These are phyloP conservation scores for Pichia sp. DNA, from an alignment of 1,139 yeast species.

Conservation along the genomic window DNA sequence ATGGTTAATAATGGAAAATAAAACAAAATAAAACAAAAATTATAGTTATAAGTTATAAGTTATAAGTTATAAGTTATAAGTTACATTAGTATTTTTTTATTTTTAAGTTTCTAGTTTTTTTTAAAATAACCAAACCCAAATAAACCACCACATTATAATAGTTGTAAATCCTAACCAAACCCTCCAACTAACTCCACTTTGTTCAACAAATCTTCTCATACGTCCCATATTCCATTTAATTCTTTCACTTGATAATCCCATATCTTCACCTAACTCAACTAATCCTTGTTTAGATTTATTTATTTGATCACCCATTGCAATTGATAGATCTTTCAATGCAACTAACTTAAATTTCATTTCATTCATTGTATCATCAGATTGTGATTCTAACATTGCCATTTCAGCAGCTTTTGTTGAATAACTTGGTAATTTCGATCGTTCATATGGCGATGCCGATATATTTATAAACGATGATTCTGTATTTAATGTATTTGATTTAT, in stretches of 20 bases:
- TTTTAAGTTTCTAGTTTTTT: neutral
- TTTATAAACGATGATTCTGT: neutral
- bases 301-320: conserved; percentile 80
- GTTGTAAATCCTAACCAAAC: conserved; percentile 69
- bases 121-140: conserved; percentile 72
- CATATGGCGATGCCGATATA: conserved; percentile 8
- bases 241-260: conserved; percentile 33
- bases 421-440: conserved; percentile 28
- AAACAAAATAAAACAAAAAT: no score
- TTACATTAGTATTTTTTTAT: neutral
- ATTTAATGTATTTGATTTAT: neutral
- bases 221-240: conserved; percentile 62
- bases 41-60: neutral
- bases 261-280: conserved; percentile 47
- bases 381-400: conserved; percentile 70
- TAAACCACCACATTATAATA: conserved; percentile 59
- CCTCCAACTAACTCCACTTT: conserved; percentile 74
- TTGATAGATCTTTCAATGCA: conserved; percentile 63
- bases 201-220: conserved; percentile 77
- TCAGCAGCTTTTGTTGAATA: conserved; percentile 42
- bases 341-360: conserved; percentile 65
- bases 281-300: conserved; percentile 63
- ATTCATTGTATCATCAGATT: conserved; percentile 71
- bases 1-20: no score
- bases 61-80: no score